Percentiles rank a stretch among this genome's conserved stretches.
These are phyloP conservation scores for Phytophthora fragariae DNA, from an alignment of 352 stramenopile genomes.

Conservation along the genomic window DNA sequence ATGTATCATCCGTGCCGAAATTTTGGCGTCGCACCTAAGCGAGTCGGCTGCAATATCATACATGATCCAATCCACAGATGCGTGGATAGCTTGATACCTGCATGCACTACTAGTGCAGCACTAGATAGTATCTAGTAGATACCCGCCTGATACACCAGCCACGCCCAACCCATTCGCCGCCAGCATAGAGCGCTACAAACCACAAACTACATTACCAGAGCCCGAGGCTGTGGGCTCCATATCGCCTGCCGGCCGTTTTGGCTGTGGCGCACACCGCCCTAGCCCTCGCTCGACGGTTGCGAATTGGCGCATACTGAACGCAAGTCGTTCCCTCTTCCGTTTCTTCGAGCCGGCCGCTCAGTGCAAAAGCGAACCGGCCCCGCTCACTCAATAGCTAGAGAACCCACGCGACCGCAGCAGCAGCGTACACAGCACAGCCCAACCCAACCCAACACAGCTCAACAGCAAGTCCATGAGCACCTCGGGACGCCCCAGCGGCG, in stretches of 20 bases:
- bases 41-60: no score
- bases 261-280: conserved; percentile 10
- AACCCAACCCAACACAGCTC: background rate
- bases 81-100: no score
- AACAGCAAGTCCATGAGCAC: conserved; percentile 37
- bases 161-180: conserved; percentile 19
- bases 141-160: conserved; percentile 24
- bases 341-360: conserved; percentile 31
- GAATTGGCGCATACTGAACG: background rate
- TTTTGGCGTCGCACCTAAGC: no score
- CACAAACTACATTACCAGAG: background rate
- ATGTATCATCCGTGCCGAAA: no score
- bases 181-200: conserved; percentile 5
- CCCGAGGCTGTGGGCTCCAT: background rate
- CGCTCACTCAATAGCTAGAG: background rate
- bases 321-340: conserved; percentile 26
- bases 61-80: no score
- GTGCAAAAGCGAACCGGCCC: conserved; percentile 27
- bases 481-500: conserved; percentile 39
- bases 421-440: no score
- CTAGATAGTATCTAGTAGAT: no score
- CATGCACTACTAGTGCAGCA: no score
- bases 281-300: conserved; percentile 5
- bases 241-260: no score
- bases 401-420: background rate